phyloP scores from a whole-genome alignment of 805 yeast genomes.

The Candida morakotiae region DNA sequence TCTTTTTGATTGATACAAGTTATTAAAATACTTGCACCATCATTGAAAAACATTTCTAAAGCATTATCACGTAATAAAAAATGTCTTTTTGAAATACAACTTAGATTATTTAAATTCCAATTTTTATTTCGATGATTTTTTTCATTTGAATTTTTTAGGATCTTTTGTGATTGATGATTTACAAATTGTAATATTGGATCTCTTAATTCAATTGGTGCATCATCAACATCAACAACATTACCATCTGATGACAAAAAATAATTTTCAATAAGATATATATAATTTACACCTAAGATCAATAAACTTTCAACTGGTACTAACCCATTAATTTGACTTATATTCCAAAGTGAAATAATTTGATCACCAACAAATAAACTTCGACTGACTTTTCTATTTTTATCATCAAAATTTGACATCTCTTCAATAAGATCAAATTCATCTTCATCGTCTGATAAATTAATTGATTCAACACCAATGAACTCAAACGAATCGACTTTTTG shows the following conservation, averaged over 20 bases:
- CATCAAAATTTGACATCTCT: slow-evolving; percentile 38
- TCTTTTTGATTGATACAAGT: slow-evolving; percentile 53
- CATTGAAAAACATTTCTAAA: slow-evolving; percentile 67
- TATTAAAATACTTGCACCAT: slow-evolving; percentile 67
- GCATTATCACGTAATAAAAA: slow-evolving; percentile 80
- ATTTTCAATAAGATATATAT: slow-evolving; percentile 65
- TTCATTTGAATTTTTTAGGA: slow-evolving; percentile 19
- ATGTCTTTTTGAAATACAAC: slow-evolving; percentile 68
- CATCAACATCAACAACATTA: slow-evolving; percentile 57
- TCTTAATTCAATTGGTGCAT: slow-evolving; percentile 56
- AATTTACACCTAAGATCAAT: slow-evolving; percentile 61
- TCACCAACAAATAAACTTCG: slow-evolving; percentile 69
- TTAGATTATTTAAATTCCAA: slow-evolving; percentile 60
- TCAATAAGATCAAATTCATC: slow-evolving; percentile 10
- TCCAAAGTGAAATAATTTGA: slow-evolving; percentile 66
- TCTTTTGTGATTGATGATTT: slow-evolving; percentile 41
- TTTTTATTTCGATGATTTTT: slow-evolving; percentile 44
- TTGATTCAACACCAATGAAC: slow-evolving; percentile 21
- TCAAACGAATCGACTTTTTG: slow-evolving; percentile 12
- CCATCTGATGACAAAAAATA: slow-evolving; percentile 56
- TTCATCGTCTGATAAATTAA: slow-evolving; percentile 21
- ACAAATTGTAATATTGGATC: slow-evolving; percentile 70
- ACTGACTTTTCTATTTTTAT: slow-evolving; percentile 70
- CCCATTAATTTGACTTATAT: slow-evolving; percentile 71
- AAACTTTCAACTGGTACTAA: slow-evolving; percentile 74